phyloP scores from a whole-genome alignment of 2,329 filamentous ascomycete species.

The Xylariaceae sp. region DNA sequence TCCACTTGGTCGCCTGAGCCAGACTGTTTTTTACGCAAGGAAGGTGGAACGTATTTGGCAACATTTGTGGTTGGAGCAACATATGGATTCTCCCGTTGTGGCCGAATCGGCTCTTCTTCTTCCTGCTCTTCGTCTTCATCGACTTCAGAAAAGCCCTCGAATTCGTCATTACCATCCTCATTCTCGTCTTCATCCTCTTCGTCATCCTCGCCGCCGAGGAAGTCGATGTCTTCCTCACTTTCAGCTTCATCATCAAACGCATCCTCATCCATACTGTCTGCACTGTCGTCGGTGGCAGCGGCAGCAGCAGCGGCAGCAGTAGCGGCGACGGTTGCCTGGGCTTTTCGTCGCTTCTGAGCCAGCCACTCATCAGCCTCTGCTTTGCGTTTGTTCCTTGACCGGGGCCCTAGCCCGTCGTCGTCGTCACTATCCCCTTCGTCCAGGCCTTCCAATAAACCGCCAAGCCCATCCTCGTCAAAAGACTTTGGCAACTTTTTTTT shows the following conservation, averaged over 20 bases:
- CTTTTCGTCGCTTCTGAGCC: conserved; percentile 62
- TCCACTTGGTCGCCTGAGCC: conserved; percentile 71
- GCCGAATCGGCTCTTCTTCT: conserved; percentile 45
- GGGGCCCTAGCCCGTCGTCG: conserved; percentile 43
- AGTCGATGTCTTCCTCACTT: conserved; percentile 28
- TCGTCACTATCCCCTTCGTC: conserved; percentile 59
- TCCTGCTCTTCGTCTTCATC: conserved; percentile 26
- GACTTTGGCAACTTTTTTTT: conserved; percentile 76
- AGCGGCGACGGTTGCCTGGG: conserved; percentile 34
- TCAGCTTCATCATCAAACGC: conserved; percentile 36
- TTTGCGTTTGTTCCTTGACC: conserved; percentile 68
- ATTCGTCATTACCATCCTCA: conserved; percentile 47
- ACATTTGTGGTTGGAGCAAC: conserved; percentile 69
- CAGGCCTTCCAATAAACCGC: conserved; percentile 75
- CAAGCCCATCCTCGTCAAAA: conserved; percentile 83
- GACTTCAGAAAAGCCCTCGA: conserved; percentile 49
- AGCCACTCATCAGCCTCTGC: conserved; percentile 67
- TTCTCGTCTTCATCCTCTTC: conserved; percentile 5
- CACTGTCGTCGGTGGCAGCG: conserved; percentile 35
- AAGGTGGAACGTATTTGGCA: conserved; percentile 89
- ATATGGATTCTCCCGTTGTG: conserved; percentile 84
- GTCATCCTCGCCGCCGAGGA: conserved; percentile 42
- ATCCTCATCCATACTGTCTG: conserved; percentile 25
- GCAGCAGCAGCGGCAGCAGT: conserved; percentile 23
- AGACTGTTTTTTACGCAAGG: conserved; percentile 70